These are phyloP conservation scores for Nephelium lappaceum DNA, from an alignment of 345 rosid species.

Conservation along the genomic window DNA sequence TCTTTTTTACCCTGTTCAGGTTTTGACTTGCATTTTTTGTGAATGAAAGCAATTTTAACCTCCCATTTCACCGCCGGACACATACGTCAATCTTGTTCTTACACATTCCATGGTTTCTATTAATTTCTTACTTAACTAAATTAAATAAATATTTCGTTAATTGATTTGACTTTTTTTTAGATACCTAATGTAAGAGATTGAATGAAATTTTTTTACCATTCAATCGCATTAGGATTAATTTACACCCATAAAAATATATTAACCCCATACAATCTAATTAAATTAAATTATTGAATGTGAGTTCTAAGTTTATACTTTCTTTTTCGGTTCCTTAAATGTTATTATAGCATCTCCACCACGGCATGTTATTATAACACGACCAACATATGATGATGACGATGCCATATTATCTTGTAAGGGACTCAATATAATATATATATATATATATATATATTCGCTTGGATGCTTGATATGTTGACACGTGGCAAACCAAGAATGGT, in stretches of 20 bases:
- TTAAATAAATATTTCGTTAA: not conserved
- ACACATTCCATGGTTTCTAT: constrained; percentile 16
- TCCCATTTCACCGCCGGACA: constrained; percentile 17
- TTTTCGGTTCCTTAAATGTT: not conserved
- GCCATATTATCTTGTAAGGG: constrained; percentile 51
- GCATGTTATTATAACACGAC: constrained; percentile 28
- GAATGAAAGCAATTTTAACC: constrained; percentile 21
- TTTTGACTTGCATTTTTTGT: constrained; percentile 25
- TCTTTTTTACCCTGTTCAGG: constrained; percentile 1
- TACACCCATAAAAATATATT: no score
- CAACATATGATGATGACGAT: constrained; percentile 29
- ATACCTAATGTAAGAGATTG: not conserved
- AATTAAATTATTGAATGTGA: no score
- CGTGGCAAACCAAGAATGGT: constrained; percentile 30
- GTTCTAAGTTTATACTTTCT: no score
- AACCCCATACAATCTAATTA: no score
- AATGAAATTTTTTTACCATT: not conserved
- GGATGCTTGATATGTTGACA: constrained; percentile 33
- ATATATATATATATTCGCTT: no score
- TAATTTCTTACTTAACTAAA: not conserved
- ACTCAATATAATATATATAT: no score
- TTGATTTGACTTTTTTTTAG: not conserved
- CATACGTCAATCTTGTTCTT: not conserved
- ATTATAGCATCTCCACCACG: not conserved
- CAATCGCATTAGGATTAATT: no score